Evolutionary conservation across 2,329 filamentous ascomycete species (phyloP), one percentile per base, ranked within the genome.

Genomic region (Aspergillus floridensis): DNA sequence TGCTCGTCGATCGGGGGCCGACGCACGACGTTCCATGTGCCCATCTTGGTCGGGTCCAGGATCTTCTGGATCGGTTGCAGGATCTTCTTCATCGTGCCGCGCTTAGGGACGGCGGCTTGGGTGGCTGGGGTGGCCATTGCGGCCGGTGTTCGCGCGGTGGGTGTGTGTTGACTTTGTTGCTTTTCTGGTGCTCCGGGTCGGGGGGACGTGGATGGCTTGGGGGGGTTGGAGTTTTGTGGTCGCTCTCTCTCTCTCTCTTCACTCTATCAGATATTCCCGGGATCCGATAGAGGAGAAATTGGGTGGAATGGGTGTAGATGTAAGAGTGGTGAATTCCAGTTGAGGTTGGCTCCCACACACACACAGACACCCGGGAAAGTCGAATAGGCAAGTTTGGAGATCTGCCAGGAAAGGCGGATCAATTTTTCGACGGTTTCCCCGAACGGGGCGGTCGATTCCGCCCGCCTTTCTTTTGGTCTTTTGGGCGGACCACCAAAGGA

Each of bases 11-110:
- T 64, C 31, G 71, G 72, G 35, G 74, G 74, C 29, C 70, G 68
- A 53, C 73, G 72, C 57, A 75, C 66, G 59, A 75, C 59, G 51
- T 73, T 74, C 70, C 70, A 73, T 58, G 72, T 69, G 53, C 69
- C 70, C 54, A 77, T 68, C 70, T 74, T 75, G 65, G 74, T 77
- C 44, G 74, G 71, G 61, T 77, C 74, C 60, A 77, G 68, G 65
- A 74, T 66, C 68, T 71, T 75, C 64, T 71, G 67, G 66, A 74
- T 66, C 47, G 66, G 65, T 60, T 68, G 70, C 49, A 54, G 46
- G 19, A 61, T 53, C 47, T 41, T 41, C 38, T 41, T 16, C 38
- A 41, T 41, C 38, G 12, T 41, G 14, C 16, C 14, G 14, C 21
- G 26, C 53, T 32, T 55, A 14, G 38, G 10, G 4, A 48, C 41